Evolutionary conservation across 257 asterid species (phyloP).

Genomic region (Fraxinus cuspidata): DNA sequence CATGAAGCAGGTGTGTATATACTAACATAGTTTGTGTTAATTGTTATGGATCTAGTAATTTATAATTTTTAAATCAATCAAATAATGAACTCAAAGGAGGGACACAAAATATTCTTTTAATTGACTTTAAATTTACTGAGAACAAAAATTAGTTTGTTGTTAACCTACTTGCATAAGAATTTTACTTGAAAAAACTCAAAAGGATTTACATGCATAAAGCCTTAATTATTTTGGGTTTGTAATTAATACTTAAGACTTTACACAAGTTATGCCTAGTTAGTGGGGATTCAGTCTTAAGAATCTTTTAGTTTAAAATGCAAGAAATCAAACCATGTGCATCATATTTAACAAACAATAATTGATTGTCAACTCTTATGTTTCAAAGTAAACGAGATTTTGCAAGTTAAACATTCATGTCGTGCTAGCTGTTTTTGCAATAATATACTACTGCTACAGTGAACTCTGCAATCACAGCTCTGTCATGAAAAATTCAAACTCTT

Average conservation of each 20-base stretch:
- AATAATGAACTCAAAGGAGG: too few species aligned
- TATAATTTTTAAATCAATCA: too few species aligned
- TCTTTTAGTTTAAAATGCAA: neutral
- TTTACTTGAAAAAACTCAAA: too few species aligned
- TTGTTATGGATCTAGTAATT: too few species aligned
- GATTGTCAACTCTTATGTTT: neutral
- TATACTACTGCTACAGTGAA: neutral
- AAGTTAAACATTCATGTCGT: neutral
- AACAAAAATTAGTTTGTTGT: too few species aligned
- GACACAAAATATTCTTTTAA: too few species aligned
- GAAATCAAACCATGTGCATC: neutral
- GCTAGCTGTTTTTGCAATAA: constrained; percentile 4
- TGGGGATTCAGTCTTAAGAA: neutral
- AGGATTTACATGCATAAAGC: too few species aligned
- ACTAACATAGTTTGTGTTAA: too few species aligned
- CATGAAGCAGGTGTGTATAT: too few species aligned
- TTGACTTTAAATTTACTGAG: too few species aligned
- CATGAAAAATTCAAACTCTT: neutral
- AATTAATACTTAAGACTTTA: neutral
- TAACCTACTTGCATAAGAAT: too few species aligned
- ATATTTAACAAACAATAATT: neutral
- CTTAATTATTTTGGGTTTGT: too few species aligned
- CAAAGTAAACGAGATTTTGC: neutral
- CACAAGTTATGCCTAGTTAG: neutral
- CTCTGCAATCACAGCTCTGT: neutral